Conservation (phyloP, 176 grass and related monocot genomes). For the Oropetium thomaeum region DNA sequence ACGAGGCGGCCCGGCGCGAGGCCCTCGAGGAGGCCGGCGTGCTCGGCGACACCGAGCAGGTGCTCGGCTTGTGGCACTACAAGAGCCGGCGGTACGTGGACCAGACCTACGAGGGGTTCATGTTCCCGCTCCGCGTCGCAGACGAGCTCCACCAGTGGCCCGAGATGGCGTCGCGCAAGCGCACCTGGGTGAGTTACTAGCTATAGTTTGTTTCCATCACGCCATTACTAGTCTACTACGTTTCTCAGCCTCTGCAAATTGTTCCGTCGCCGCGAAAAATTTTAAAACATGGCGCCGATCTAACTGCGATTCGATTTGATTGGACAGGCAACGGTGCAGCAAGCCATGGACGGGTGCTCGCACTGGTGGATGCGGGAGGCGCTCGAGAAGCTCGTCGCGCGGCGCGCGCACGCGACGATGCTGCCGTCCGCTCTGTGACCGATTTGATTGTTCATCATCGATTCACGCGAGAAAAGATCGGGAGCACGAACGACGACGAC, state of each 20-base stretch:
- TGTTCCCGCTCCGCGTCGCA: slow-evolving; percentile 83
- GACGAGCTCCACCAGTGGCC: slow-evolving; percentile 74
- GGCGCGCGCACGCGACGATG: slow-evolving; percentile 33
- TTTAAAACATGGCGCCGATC: background rate
- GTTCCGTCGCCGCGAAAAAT: too few relatives aligned
- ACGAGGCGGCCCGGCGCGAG: slow-evolving; percentile 73
- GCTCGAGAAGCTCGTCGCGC: slow-evolving; percentile 56
- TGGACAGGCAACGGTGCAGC: slow-evolving; percentile 56
- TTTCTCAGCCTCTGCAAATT: too few relatives aligned
- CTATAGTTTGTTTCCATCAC: too few relatives aligned
- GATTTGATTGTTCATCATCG: too few relatives aligned
- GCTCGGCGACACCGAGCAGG: slow-evolving; percentile 36
- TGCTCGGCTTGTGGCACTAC: slow-evolving; percentile 77
- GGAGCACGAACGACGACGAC: background rate
- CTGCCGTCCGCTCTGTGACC: slow-evolving; percentile 40
- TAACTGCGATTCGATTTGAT: background rate
- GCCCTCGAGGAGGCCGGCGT: slow-evolving; percentile 93
- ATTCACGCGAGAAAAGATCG: slow-evolving; percentile 14
- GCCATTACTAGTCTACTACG: background rate
- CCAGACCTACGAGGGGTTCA: slow-evolving; percentile 61
- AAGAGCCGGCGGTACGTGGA: slow-evolving; percentile 68
- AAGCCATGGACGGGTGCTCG: slow-evolving; percentile 74
- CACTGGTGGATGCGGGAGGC: slow-evolving; percentile 90
- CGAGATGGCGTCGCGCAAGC: slow-evolving; percentile 69
- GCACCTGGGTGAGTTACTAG: slow-evolving; percentile 60